Percentiles rank a stretch among this genome's conserved stretches.
phyloP scores from a whole-genome alignment of 108 stramenopile species.

The Cyclotella choctawhatcheeana region DNA sequence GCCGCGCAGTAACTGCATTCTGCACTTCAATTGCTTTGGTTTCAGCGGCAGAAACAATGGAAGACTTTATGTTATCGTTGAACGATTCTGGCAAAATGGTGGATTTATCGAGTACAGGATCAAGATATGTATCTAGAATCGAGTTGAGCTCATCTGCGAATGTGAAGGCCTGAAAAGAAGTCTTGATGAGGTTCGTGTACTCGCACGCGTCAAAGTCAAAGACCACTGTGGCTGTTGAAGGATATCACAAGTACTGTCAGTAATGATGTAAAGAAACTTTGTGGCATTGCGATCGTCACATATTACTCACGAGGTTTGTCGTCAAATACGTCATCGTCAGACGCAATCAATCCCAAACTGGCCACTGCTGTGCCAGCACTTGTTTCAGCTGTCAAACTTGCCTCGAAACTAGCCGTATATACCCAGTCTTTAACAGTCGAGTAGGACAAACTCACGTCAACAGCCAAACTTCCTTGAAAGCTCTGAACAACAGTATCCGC shows the following conservation, averaged over 20 bases:
- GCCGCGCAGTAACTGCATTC: background rate
- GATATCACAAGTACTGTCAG: no score
- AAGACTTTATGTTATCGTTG: constrained; percentile 16
- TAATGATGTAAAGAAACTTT: no score
- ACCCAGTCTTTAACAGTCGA: background rate
- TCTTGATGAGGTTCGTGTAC: constrained; percentile 7
- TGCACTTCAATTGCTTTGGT: constrained; percentile 1
- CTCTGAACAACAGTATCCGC: background rate
- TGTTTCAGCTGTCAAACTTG: background rate
- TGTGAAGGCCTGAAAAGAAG: constrained; percentile 10
- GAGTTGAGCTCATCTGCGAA: constrained; percentile 19
- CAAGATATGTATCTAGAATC: constrained; percentile 23
- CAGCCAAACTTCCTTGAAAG: background rate
- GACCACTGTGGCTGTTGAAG: no score
- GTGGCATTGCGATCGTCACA: background rate
- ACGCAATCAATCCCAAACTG: constrained; percentile 15
- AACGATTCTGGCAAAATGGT: background rate
- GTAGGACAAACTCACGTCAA: constrained; percentile 1
- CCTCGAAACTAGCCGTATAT: background rate
- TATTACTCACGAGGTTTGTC: constrained; percentile 32
- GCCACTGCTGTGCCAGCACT: background rate
- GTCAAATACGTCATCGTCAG: constrained; percentile 40
- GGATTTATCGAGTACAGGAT: background rate
- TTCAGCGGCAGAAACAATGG: constrained; percentile 10
- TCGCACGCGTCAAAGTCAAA: no score